Percentiles rank a stretch among this genome's conserved stretches.
Conservation (phyloP, 352 stramenopile genomes). For the Globisporangium cystogenes region DNA sequence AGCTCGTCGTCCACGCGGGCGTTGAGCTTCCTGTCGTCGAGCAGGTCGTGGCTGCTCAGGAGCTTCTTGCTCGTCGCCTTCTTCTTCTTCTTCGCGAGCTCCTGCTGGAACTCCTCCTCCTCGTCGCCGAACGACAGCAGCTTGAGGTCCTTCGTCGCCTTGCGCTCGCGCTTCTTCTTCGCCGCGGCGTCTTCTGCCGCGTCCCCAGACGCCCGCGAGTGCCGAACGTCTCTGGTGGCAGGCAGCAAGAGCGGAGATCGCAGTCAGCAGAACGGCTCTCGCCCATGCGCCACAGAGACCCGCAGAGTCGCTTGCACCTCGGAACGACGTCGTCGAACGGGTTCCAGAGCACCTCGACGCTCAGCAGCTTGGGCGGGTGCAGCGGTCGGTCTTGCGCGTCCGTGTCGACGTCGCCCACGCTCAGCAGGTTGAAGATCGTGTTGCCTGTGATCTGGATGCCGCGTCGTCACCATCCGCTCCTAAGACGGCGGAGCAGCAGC, state of each 20-base stretch:
- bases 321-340: slow-evolving; percentile 95
- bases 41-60: slow-evolving; percentile 70
- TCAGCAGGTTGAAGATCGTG: slow-evolving; percentile 97
- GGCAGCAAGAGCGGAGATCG: no score
- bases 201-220: slow-evolving; percentile 7
- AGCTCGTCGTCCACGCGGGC: slow-evolving; percentile 51
- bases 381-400: slow-evolving; percentile 78
- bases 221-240: slow-evolving; percentile 16
- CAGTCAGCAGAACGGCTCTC: no score
- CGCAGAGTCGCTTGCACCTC: no score
- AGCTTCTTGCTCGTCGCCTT: slow-evolving; percentile 56
- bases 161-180: slow-evolving; percentile 83
- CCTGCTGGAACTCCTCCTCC: slow-evolving; percentile 60
- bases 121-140: slow-evolving; percentile 95
- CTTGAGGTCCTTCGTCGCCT: slow-evolving; percentile 92
- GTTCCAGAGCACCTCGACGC: slow-evolving; percentile 91
- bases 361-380: slow-evolving; percentile 69
- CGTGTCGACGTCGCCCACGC: slow-evolving; percentile 86
- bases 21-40: slow-evolving; percentile 61
- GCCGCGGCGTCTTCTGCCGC: slow-evolving; percentile 26
- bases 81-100: slow-evolving; percentile 34
- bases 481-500: no score
- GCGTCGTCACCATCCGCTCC: no score
- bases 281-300: no score
- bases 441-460: slow-evolving; percentile 92